Conservation (phyloP, 805 yeast species). For the Cyberlindnera misumaiensis region DNA sequence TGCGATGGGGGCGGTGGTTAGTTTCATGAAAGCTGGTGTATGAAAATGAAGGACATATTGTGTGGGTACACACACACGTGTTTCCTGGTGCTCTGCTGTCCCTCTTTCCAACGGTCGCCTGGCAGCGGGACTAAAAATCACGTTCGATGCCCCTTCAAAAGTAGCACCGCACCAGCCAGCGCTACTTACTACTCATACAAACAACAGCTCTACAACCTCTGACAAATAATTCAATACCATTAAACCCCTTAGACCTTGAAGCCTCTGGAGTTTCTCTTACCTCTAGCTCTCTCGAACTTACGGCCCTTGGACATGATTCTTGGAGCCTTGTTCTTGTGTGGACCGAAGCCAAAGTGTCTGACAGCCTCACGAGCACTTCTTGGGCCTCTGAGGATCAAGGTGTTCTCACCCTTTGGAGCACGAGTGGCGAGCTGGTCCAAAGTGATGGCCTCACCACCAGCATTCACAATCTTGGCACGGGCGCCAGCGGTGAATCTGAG, state of each 20-base stretch:
- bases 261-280: constrained; percentile 98
- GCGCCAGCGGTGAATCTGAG: constrained; percentile 99
- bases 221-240: background rate
- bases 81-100: too few relatives aligned
- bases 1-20: too few relatives aligned
- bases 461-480: constrained; percentile 92
- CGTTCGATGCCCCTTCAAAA: too few relatives aligned
- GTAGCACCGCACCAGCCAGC: too few relatives aligned
- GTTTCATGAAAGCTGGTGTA: too few relatives aligned
- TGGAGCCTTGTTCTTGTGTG: constrained; percentile 99
- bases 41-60: too few relatives aligned
- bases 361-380: constrained; percentile 99
- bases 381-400: constrained; percentile 97
- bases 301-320: constrained; percentile 96
- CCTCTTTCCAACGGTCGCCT: too few relatives aligned
- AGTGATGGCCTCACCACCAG: constrained; percentile 99
- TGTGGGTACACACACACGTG: too few relatives aligned
- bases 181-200: too few relatives aligned
- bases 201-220: background rate
- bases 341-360: constrained; percentile 99
- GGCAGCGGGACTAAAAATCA: too few relatives aligned
- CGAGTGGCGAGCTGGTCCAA: constrained; percentile 98
- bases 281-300: constrained; percentile 99
- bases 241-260: constrained; percentile 85
- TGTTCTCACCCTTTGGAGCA: constrained; percentile 99